Percentiles rank a stretch among this genome's conserved stretches.
These are phyloP conservation scores for Daldinia sp. DNA, from an alignment of 2,329 filamentous ascomycete species.

Conservation along the genomic window DNA sequence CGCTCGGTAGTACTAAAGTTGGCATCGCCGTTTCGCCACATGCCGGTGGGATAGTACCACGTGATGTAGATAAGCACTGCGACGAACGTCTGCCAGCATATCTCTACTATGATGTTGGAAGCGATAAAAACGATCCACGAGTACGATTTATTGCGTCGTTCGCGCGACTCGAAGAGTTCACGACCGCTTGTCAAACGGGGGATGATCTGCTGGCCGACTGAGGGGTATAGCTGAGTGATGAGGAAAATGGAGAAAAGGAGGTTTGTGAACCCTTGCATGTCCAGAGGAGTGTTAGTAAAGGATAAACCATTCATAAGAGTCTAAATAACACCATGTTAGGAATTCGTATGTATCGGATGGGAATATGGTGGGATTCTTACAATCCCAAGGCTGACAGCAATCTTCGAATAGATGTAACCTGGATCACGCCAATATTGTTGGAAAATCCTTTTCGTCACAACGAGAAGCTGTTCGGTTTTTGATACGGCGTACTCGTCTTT, in stretches of 20 bases:
- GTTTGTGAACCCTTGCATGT: slow-evolving; percentile 79
- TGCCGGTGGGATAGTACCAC: slow-evolving; percentile 29
- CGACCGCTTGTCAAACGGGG: slow-evolving; percentile 82
- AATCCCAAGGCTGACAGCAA: slow-evolving; percentile 3
- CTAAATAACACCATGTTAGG: slow-evolving; percentile 11
- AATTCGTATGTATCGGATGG: no score
- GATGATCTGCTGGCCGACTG: slow-evolving; percentile 82
- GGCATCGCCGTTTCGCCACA: background rate
- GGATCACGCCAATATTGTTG: slow-evolving; percentile 27
- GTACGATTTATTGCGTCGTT: slow-evolving; percentile 82
- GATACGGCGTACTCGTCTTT: no score
- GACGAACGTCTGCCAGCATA: slow-evolving; percentile 52
- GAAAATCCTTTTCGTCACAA: slow-evolving; percentile 18
- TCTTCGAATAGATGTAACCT: slow-evolving; percentile 25
- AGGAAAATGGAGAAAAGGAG: slow-evolving; percentile 45
- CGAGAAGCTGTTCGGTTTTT: slow-evolving; percentile 3
- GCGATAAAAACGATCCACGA: slow-evolving; percentile 85
- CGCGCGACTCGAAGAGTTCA: slow-evolving; percentile 80
- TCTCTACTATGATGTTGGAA: slow-evolving; percentile 80
- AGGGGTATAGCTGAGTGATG: slow-evolving; percentile 70
- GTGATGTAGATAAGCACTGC: background rate
- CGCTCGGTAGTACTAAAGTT: background rate
- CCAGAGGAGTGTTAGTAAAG: slow-evolving; percentile 78
- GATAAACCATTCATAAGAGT: slow-evolving; percentile 82
- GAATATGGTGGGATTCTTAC: slow-evolving; percentile 9